Evolutionary conservation across 1,284 basidiomycete genomes (phyloP), one percentile per base, ranked within the genome.

Genomic region (Malassezia caprae): DNA sequence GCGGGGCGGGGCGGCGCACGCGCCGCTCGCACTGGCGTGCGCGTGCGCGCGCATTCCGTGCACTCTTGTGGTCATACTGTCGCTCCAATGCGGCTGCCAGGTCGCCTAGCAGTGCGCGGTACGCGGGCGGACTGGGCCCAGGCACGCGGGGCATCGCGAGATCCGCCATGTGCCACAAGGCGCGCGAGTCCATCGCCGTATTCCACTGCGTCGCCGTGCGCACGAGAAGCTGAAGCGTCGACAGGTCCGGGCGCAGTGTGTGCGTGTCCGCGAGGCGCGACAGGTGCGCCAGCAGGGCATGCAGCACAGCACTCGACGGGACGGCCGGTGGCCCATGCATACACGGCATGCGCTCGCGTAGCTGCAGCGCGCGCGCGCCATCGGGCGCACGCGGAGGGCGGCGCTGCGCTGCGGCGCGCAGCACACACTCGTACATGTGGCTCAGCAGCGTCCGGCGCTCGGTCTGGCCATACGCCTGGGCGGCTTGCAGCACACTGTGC

Each of bases 81-180:
- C 43, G 53, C n/a, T 32, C 31, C 13, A 56, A 56, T 1, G 43
- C 53, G 8, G 30, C 28, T 2, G 47, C 46, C n/a, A 56, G 32
- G 13, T 43, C 47, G 19, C 19, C 3, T 27, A 17, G 23, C 27
- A 44, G 27, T 15, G 35, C 4, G 15, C 24, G 35, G 17, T 19
- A 23, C 28, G 11, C 21, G 43, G 26, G 27, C n/a, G 27, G 19
- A 7, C n/a, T 27, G 42, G 28, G 26, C 12, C 24, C 44, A 24
- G 23, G 34, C 34, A 39, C n/a, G 37, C 37, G 37, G 8, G 50
- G 50, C 28, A 45, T 30, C 10, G 47, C 34, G 3, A 45, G 34
- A 13, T 13, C 26, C 5, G 48, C 48, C 48, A 56, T 56, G 34
- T 49, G 32, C 53, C 53, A 44, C 27, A 56, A 15, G 10, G 40